Conservation (phyloP, 176 grass and related monocot species). For the Rhynchospora tenuis region DNA sequence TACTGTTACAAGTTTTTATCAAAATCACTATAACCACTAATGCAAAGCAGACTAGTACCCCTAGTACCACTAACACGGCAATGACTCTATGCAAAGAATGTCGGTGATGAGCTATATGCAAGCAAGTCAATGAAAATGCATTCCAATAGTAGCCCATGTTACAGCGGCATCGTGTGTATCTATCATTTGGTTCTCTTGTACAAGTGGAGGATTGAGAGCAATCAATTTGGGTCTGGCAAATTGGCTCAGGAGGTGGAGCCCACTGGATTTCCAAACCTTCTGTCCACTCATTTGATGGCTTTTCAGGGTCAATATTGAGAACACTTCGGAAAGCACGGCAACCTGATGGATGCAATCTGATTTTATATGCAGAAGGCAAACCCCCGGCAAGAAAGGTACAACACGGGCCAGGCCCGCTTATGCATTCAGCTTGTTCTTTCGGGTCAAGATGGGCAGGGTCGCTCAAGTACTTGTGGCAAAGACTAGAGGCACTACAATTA, state of each 20-base stretch:
- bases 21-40: neutral
- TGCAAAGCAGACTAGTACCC: neutral
- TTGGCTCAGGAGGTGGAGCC: constrained; percentile 13
- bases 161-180: constrained; percentile 10
- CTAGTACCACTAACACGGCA: neutral
- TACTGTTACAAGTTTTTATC: neutral
- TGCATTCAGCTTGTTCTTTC: neutral
- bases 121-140: constrained; percentile 6
- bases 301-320: constrained; percentile 18
- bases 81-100: neutral
- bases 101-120: neutral
- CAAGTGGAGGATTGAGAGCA: constrained; percentile 17
- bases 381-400: constrained; percentile 27
- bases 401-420: constrained; percentile 9
- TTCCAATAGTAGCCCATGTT: constrained; percentile 26
- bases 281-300: constrained; percentile 17
- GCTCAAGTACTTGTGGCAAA: constrained; percentile 21
- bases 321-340: constrained; percentile 29
- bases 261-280: constrained; percentile 34
- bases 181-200: neutral
- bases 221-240: constrained; percentile 23
- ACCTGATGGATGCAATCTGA: constrained; percentile 16
- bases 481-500: constrained; percentile 22
- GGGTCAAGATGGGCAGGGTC: neutral
- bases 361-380: constrained; percentile 25